A percentile compares a stretch with the other conserved stretches of the same genome.
Evolutionary conservation across 129 eudicot genomes (phyloP).

Genomic region (Flaveria sonorensis): DNA sequence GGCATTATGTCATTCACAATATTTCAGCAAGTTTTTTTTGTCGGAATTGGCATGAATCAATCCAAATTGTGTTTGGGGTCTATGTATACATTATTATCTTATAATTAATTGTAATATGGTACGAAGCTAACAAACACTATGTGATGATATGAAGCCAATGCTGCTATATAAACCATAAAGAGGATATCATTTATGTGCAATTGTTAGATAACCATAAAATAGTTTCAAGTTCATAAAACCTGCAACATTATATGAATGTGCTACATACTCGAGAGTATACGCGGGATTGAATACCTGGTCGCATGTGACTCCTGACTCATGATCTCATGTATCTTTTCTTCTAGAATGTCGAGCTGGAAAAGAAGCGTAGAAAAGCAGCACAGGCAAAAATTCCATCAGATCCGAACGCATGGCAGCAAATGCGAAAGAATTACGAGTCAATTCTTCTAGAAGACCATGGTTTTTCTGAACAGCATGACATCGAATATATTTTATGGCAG

Average conservation of each 20-base stretch:
- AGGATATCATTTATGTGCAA: not conserved
- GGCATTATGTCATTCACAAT: too few species aligned
- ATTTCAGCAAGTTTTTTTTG: too few species aligned
- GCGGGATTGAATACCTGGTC: not conserved
- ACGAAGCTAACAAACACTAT: constrained; percentile 6
- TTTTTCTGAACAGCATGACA: constrained; percentile 79
- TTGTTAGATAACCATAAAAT: not conserved
- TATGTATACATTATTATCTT: too few species aligned
- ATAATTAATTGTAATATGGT: not conserved
- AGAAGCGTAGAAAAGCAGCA: constrained; percentile 71
- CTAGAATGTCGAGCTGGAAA: constrained; percentile 87
- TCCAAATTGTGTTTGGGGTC: too few species aligned
- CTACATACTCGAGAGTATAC: constrained; percentile 1
- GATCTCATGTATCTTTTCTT: not conserved
- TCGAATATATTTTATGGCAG: constrained; percentile 91
- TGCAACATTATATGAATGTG: not conserved
- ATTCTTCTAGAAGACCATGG: constrained; percentile 84
- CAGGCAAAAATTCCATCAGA: constrained; percentile 78
- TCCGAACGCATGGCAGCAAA: constrained; percentile 78
- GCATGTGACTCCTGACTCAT: not conserved
- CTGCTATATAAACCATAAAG: not conserved
- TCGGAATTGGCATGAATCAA: too few species aligned
- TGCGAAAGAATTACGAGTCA: constrained; percentile 84
- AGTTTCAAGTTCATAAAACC: not conserved
- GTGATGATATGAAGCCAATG: constrained; percentile 1